A percentile compares a stretch with the other conserved stretches of the same genome.
Conservation (phyloP, 2,329 filamentous ascomycete species). For the Dothideomycetes sp. region DNA sequence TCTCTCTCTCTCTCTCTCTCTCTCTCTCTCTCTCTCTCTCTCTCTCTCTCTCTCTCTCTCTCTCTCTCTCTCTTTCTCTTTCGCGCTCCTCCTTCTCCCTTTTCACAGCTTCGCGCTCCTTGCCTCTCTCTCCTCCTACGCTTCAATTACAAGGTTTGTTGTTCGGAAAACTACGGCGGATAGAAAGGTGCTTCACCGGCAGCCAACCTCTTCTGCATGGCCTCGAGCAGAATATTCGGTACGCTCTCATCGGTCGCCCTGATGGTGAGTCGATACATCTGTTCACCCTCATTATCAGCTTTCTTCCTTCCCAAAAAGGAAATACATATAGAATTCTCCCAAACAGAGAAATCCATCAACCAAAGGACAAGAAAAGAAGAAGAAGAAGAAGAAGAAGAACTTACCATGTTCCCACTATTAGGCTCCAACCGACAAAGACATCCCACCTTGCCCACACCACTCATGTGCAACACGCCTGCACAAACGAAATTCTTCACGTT, state of each 20-base stretch:
- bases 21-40: no score
- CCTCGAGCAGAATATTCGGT: slow-evolving; percentile 66
- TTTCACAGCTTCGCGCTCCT: no score
- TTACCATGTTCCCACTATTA: slow-evolving; percentile 83
- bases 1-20: no score
- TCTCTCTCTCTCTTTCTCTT: no score
- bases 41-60: no score
- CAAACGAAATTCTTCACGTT: slow-evolving; percentile 92
- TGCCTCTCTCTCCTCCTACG: no score
- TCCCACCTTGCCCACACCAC: slow-evolving; percentile 75
- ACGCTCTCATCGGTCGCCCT: slow-evolving; percentile 88
- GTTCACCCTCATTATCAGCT: slow-evolving; percentile 15
- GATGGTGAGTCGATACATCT: slow-evolving; percentile 96
- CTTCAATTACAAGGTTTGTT: background rate
- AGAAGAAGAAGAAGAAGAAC: slow-evolving; percentile 24
- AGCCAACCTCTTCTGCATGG: slow-evolving; percentile 74
- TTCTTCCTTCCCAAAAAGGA: background rate
- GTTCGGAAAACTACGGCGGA: slow-evolving; percentile 12
- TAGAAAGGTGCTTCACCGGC: slow-evolving; percentile 11
- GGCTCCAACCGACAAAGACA: slow-evolving; percentile 90
- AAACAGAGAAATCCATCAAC: no score
- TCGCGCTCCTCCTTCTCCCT: no score
- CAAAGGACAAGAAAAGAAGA: background rate
- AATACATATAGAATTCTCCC: background rate
- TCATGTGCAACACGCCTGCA: slow-evolving; percentile 74